Base-by-base conservation (phyloP, 2,329 filamentous ascomycete genomes). In the Endoconidiophora laricicola region DNA sequence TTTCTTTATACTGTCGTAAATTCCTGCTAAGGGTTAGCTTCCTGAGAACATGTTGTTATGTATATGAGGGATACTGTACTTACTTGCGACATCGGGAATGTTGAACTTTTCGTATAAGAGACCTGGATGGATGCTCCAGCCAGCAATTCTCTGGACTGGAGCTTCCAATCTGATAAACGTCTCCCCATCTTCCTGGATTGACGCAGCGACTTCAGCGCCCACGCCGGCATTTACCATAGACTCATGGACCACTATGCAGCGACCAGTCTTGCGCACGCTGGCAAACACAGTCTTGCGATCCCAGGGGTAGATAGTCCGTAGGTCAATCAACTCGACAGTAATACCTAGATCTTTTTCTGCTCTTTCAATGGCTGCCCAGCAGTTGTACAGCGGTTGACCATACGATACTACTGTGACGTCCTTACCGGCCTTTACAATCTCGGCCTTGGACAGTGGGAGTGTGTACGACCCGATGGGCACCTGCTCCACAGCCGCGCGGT, bases 301-400 rank as follows among this genome's bases (percentile, higher is more conserved):
- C 88, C 88, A 95, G 0, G 88, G 88, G 60, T 93, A 94, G 47
- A 95, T 72, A 0, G 88, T 93, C 51, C 87, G 73, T 52, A 95
- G 66, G 61, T 95, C 88, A 54, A 95, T 86, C 52, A 95, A 69
- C 69, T 95, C 88, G 14, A 87, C 74, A 4, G 75, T 82, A 49
- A 88, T 74, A 5, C 82, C 85, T 44, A 86, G 71, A 55, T 86
- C 86, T 61, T 86, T 78, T 60, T 79, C 75, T 3, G 84, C 82
- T 20, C 79, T 79, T 53, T 79, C 73, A 54, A 94, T 82, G 0
- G 88, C 88, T 3, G 76, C 72, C 47, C 78, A 77, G 62, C 86
- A 94, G 39, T 80, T 82, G 63, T 94, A 95, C 18, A 95, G 66
- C 16, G 88, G 87, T 57, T 91, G 86, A 6, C 88, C 88, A 59